phyloP scores from a whole-genome alignment of 176 grass and related monocot species.

The Zea mays region Zm-B73-REFERENCE-NAM-5.0 NC_050097.1:222282001-222282500 shows the following conservation, averaged over 20 bases:
- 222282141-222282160: conserved; percentile 86
- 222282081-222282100: conserved; percentile 88
- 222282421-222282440: conserved; percentile 14
- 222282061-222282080: conserved; percentile 84
- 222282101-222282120: conserved; percentile 90
- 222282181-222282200: conserved; percentile 58
- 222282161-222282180: conserved; percentile 83
- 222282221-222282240: background rate
- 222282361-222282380: conserved; percentile 1
- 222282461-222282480: background rate
- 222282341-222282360: background rate
- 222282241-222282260: background rate
- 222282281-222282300: background rate
- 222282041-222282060: conserved; percentile 84
- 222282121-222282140: conserved; percentile 86
- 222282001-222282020: background rate
- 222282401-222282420: background rate
- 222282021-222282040: conserved; percentile 50
- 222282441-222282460: background rate
- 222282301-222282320: background rate
- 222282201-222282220: conserved; percentile 24
- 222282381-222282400: background rate
- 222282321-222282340: background rate
- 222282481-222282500: background rate
- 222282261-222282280: background rate